Evolutionary conservation across 345 rosid species (phyloP), one percentile per base, ranked within the genome.

Genomic region (Populus simonii): DNA sequence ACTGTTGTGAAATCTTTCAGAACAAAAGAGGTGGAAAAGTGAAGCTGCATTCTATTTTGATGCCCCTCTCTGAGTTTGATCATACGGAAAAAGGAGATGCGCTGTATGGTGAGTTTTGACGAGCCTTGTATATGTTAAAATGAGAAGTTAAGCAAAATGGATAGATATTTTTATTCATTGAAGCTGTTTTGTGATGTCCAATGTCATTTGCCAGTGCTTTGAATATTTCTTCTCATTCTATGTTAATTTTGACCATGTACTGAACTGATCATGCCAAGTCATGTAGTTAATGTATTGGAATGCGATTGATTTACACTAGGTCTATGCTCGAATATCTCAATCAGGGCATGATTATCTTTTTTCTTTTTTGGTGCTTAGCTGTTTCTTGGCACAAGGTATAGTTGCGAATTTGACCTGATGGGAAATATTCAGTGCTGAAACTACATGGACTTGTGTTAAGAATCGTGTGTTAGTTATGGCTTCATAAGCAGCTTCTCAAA

Each of bases 11-110:
- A 41, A 41, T 43, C n/a, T 74, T 70, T 22, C 69, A 82, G 84
- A 82, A 82, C 79, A 82, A 78, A 78, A 61, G 84, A 5, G 84
- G 84, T n/a, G 84, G 84, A 57, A 78, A 78, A 82, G 84, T 82
- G 79, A 78, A 82, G 81, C 69, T 82, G 61, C 81, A 82, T 38
- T 66, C 78, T 33, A 78, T 82, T 27, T 38, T 78, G 70, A 70
- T 74, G 84, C 84, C 84, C 2, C 70, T 78, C 15, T 65, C 84
- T 6, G 84, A 82, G 36, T 82, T 78, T 74, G 81, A 82, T 57
- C 81, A 78, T 78, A 41, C 33, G 11, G 81, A 82, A 18, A 82
- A 82, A 39, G 84, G 81, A 12, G 81, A 82, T 74, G 84, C 84
- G 1, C 59, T 82, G 53, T 71, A 78, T 74, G 84, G 84, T 82